These are phyloP conservation scores for Carex myosuroides DNA, from an alignment of 176 grass and related monocot species.

Conservation along the genomic window DNA sequence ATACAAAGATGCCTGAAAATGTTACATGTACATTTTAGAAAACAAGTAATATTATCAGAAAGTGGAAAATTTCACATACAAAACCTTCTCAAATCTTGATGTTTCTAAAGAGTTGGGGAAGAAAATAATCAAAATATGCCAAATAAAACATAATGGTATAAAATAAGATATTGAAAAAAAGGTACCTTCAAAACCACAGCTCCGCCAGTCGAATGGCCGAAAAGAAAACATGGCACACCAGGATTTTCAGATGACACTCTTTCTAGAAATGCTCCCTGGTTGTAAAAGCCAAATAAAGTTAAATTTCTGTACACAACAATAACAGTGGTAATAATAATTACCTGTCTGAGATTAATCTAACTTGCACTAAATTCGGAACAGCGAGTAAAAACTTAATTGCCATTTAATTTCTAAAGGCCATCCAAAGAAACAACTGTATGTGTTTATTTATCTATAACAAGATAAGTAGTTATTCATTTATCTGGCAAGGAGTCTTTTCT, in stretches of 20 bases:
- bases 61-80: conserved; percentile 36
- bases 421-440: not conserved
- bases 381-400: not conserved
- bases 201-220: conserved; percentile 93
- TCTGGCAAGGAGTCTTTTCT: not conserved
- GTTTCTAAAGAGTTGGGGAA: not conserved
- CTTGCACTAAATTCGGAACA: not conserved
- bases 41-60: conserved; percentile 41
- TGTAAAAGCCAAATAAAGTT: conserved; percentile 1
- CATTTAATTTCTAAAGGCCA: not conserved
- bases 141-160: not conserved
- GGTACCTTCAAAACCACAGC: conserved; percentile 87
- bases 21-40: not conserved
- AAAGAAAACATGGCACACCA: conserved; percentile 80
- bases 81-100: not conserved
- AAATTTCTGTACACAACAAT: not conserved
- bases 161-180: conserved; percentile 2
- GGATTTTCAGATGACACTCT: conserved; percentile 68
- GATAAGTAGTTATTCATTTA: not conserved
- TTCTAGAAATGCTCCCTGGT: conserved; percentile 65
- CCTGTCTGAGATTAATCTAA: not conserved
- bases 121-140: not conserved
- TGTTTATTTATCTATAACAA: not conserved
- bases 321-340: not conserved
- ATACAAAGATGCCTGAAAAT: conserved; percentile 70